phyloP scores from a whole-genome alignment of 306 rosid genomes.

The Citrullus amarus region DNA sequence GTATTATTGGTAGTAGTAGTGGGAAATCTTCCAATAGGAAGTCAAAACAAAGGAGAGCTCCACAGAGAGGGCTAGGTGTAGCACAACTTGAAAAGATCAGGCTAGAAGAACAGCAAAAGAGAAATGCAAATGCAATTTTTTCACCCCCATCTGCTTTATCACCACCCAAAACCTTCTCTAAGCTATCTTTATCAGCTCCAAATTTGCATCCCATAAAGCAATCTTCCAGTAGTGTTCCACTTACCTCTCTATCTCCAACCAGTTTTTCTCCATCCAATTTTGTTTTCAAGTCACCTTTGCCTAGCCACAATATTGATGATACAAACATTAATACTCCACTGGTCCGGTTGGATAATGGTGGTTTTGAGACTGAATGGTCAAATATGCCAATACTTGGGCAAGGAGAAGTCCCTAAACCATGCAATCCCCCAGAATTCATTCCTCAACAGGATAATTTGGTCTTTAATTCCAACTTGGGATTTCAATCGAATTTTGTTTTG shows the following conservation, averaged over 20 bases:
- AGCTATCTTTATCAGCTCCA: slow-evolving; percentile 19
- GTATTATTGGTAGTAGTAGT: slow-evolving; percentile 8
- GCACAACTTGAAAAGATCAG: slow-evolving; percentile 81
- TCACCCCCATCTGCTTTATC: slow-evolving; percentile 17
- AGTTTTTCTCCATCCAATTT: slow-evolving; percentile 21
- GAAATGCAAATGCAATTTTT: slow-evolving; percentile 8
- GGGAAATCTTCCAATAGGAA: slow-evolving; percentile 40
- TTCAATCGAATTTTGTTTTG: slow-evolving; percentile 21
- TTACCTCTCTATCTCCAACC: slow-evolving; percentile 12
- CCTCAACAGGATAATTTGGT: slow-evolving; percentile 23
- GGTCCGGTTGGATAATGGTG: slow-evolving; percentile 9
- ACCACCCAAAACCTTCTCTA: slow-evolving; percentile 20
- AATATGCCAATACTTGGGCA: slow-evolving; percentile 16
- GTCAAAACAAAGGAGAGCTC: slow-evolving; percentile 48
- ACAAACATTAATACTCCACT: slow-evolving; percentile 22
- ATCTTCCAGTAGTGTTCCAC: slow-evolving; percentile 21
- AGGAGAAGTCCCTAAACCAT: slow-evolving; percentile 22
- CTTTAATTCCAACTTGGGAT: slow-evolving; percentile 32
- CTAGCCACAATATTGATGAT: slow-evolving; percentile 21
- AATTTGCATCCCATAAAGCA: slow-evolving; percentile 24
- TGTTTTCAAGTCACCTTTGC: slow-evolving; percentile 19
- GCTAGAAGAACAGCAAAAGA: slow-evolving; percentile 53
- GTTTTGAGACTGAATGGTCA: slow-evolving; percentile 23
- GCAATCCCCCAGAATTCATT: slow-evolving; percentile 29
- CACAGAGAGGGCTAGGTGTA: slow-evolving; percentile 95